Conservation (phyloP, 306 rosid species). For the Quercus ilex region DNA sequence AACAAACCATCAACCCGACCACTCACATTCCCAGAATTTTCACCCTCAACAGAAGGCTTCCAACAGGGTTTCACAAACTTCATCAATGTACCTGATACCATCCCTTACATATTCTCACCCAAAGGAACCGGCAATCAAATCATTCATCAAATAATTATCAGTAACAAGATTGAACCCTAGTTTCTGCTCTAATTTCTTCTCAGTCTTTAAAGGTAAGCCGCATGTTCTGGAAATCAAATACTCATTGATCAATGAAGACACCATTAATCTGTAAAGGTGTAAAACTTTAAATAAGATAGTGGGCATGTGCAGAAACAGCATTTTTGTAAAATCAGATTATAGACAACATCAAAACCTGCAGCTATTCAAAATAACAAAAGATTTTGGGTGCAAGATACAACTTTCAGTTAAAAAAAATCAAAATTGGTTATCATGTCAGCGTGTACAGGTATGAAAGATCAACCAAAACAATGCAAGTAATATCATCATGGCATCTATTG, state of each 20-base stretch:
- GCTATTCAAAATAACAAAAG: background rate
- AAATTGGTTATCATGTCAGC: conserved; percentile 4
- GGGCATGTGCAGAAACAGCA: conserved; percentile 53
- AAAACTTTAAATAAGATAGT: conserved; percentile 41
- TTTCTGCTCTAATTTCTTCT: conserved; percentile 40
- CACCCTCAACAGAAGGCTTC: conserved; percentile 52
- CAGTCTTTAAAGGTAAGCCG: conserved; percentile 39
- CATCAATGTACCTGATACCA: conserved; percentile 72
- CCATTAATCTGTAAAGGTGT: conserved; percentile 48
- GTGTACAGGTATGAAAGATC: background rate
- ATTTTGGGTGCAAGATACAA: background rate
- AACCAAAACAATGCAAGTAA: background rate
- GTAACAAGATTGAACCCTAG: conserved; percentile 31
- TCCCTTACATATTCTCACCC: conserved; percentile 85
- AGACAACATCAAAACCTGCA: conserved; percentile 1
- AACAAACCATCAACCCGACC: conserved; percentile 73
- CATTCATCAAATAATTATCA: conserved; percentile 33
- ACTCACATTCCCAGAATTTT: conserved; percentile 58
- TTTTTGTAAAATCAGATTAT: conserved; percentile 20
- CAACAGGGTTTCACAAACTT: conserved; percentile 76
- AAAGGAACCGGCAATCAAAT: conserved; percentile 54
- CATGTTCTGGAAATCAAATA: conserved; percentile 56
- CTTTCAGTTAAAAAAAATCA: background rate
- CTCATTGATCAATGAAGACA: conserved; percentile 50
- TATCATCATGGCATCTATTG: background rate